Conservation (phyloP, 2,329 filamentous ascomycete genomes). For the Penicillium sp. region DNA sequence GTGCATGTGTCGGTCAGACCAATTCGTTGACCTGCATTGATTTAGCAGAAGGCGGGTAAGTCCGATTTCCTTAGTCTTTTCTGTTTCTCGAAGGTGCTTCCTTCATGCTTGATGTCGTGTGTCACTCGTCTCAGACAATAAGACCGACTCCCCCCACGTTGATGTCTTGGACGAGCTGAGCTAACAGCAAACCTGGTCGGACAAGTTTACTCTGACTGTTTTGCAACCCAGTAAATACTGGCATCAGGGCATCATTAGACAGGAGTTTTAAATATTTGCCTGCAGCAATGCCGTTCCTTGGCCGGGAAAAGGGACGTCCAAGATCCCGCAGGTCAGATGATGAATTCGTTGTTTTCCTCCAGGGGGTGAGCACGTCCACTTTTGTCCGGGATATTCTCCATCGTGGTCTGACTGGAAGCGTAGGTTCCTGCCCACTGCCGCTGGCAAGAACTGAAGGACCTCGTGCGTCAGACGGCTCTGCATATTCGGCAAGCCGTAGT, state of each 20-base stretch:
- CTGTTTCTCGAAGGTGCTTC: not conserved
- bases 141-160: not conserved
- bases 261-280: not conserved
- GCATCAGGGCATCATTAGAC: not conserved
- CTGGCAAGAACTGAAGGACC: conserved; percentile 44
- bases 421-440: conserved; percentile 42
- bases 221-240: conserved; percentile 10
- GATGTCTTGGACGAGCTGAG: not conserved
- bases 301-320: conserved; percentile 30
- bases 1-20: conserved; percentile 13
- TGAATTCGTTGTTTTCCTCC: conserved; percentile 44
- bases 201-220: conserved; percentile 11
- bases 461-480: conserved; percentile 42
- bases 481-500: conserved; percentile 44
- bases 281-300: conserved; percentile 29
- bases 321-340: conserved; percentile 35
- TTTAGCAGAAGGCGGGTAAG: conserved; percentile 4
- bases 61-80: not conserved
- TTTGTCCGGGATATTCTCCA: not conserved
- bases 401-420: conserved; percentile 1
- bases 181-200: conserved; percentile 2
- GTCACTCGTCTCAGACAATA: not conserved
- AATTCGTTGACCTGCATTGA: conserved; percentile 13
- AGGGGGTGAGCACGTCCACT: conserved; percentile 34
- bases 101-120: not conserved